These are phyloP conservation scores for Stagonosporopsis vannaccii DNA, from an alignment of 2,329 filamentous ascomycete genomes.

Conservation along the genomic window DNA sequence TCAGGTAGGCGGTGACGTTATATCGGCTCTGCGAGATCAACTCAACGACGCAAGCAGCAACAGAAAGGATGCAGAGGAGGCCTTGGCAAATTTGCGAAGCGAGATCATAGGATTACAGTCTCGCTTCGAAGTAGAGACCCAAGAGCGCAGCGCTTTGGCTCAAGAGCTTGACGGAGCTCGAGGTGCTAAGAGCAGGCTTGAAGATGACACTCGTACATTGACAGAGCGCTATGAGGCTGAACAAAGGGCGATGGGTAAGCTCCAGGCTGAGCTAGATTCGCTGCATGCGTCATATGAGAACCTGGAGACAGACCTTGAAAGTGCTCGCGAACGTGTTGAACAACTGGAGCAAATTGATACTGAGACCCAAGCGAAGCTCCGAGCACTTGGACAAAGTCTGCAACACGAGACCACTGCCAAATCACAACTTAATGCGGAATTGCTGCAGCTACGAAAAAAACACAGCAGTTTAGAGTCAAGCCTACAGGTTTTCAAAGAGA, in stretches of 20 bases:
- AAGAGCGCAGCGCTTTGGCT: slow-evolving; percentile 25
- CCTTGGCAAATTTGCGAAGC: slow-evolving; percentile 26
- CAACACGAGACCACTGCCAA: slow-evolving; percentile 15
- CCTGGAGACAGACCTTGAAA: slow-evolving; percentile 29
- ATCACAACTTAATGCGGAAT: slow-evolving; percentile 14
- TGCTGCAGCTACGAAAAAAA: slow-evolving; percentile 11
- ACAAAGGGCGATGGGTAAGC: slow-evolving; percentile 12
- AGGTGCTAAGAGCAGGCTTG: slow-evolving; percentile 25
- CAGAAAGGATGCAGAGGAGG: slow-evolving; percentile 32
- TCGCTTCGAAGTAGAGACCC: slow-evolving; percentile 21
- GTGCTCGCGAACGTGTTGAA: slow-evolving; percentile 29
- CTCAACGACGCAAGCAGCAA: slow-evolving; percentile 30
- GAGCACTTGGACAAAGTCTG: slow-evolving; percentile 23
- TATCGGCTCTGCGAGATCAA: slow-evolving; percentile 34
- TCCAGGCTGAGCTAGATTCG: slow-evolving; percentile 33
- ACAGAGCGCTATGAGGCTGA: slow-evolving; percentile 26
- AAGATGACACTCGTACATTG: slow-evolving; percentile 27
- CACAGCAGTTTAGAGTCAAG: slow-evolving; percentile 24
- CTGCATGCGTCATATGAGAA: slow-evolving; percentile 25
- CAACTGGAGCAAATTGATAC: slow-evolving; percentile 30
- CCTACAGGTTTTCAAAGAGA: slow-evolving; percentile 20
- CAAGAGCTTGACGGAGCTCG: slow-evolving; percentile 34
- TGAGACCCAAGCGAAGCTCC: slow-evolving; percentile 28
- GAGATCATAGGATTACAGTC: slow-evolving; percentile 29
- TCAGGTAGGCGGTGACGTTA: slow-evolving; percentile 29